Evolutionary conservation across 2,329 filamentous ascomycete species (phyloP).

Genomic region (Colletotrichum melonis): DNA sequence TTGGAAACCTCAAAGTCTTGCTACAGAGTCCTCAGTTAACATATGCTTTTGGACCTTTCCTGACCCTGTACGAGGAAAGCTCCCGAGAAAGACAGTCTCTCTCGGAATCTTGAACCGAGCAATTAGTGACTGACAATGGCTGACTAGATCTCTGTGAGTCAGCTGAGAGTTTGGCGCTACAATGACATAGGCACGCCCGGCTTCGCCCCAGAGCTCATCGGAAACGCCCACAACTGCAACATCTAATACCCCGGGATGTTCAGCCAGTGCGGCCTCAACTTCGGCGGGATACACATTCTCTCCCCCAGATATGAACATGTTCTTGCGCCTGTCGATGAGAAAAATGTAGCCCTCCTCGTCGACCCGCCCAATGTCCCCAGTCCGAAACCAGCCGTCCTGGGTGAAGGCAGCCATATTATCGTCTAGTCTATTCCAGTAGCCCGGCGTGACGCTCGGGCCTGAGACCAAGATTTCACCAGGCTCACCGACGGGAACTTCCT

Average conservation of each 20-base stretch:
- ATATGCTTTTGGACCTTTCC: conserved; percentile 30
- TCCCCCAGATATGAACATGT: conserved; percentile 33
- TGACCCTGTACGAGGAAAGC: conserved; percentile 21
- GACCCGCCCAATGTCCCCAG: conserved; percentile 31
- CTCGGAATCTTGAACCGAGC: conserved; percentile 25
- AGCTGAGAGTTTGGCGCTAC: background rate
- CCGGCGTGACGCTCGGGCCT: conserved; percentile 18
- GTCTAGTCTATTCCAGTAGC: conserved; percentile 29
- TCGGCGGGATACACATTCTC: conserved; percentile 33
- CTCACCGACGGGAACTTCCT: conserved; percentile 3
- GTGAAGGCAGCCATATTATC: conserved; percentile 24
- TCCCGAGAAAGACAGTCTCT: conserved; percentile 17
- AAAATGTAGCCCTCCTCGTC: conserved; percentile 26
- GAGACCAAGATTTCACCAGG: conserved; percentile 27
- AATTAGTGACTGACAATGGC: conserved; percentile 8
- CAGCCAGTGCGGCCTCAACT: conserved; percentile 14
- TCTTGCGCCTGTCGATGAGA: conserved; percentile 23
- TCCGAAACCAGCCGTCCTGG: conserved; percentile 30
- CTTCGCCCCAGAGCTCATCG: conserved; percentile 27
- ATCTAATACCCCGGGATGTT: conserved; percentile 19
- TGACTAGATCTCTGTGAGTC: background rate
- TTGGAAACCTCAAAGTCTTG: background rate
- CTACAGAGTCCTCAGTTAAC: background rate
- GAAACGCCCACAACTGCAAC: conserved; percentile 20
- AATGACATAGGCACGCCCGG: conserved; percentile 25